Conservation (phyloP, 345 rosid genomes). For the Salix purpurea region DNA sequence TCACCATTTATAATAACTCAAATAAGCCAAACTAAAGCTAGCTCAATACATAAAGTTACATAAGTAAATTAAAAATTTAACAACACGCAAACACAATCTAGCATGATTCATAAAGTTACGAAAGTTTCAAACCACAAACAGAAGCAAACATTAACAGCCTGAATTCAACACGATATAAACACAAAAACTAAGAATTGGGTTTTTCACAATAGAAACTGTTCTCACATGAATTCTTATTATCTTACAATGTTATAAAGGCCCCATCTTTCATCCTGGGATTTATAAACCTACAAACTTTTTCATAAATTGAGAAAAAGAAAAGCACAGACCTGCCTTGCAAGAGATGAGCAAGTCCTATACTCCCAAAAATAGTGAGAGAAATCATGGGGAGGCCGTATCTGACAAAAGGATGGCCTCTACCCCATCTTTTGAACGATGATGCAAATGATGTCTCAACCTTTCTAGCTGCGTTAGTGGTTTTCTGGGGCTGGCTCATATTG, state of each 20-base stretch:
- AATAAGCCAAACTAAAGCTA: background rate
- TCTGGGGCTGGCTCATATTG: background rate
- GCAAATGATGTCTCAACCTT: constrained; percentile 19
- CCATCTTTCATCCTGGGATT: background rate
- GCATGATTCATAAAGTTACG: background rate
- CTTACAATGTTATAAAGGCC: background rate
- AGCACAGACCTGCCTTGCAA: constrained; percentile 81
- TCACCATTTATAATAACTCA: background rate
- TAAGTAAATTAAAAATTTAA: background rate
- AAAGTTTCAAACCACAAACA: background rate
- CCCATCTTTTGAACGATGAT: constrained; percentile 73
- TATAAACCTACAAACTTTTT: background rate
- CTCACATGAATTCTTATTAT: background rate
- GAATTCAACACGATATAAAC: background rate
- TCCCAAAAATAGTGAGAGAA: constrained; percentile 77
- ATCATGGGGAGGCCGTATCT: constrained; percentile 96
- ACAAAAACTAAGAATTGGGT: background rate
- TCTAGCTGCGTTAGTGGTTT: background rate
- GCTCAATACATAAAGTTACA: background rate
- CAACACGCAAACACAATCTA: background rate
- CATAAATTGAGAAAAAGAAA: background rate
- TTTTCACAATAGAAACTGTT: background rate
- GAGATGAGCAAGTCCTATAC: constrained; percentile 81
- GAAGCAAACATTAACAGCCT: background rate
- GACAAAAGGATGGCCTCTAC: constrained; percentile 75